Conservation (phyloP, 345 rosid species). For the Pseudoturritis turrita region DNA sequence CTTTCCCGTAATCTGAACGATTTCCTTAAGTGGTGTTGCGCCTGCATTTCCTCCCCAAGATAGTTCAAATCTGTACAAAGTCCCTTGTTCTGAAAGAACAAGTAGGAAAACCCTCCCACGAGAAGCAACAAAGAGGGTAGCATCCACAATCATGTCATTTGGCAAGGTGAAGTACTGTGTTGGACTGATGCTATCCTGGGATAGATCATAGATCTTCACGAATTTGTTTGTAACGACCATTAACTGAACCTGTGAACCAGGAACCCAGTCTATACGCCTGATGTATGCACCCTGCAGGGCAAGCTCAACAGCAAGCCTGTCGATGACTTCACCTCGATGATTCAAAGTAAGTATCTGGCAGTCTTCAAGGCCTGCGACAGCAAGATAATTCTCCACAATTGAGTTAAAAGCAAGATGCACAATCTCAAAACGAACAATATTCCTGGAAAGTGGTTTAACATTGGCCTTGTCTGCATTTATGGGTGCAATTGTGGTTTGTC, state of each 20-base stretch:
- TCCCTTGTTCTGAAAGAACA: slow-evolving; percentile 85
- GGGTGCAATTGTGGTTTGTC: slow-evolving; percentile 86
- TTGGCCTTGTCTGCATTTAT: slow-evolving; percentile 94
- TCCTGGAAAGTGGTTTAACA: slow-evolving; percentile 93
- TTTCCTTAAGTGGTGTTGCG: slow-evolving; percentile 80
- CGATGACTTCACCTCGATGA: slow-evolving; percentile 95
- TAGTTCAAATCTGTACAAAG: slow-evolving; percentile 70
- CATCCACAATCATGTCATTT: slow-evolving; percentile 83
- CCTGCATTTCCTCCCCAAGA: slow-evolving; percentile 74
- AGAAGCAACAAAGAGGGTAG: slow-evolving; percentile 72
- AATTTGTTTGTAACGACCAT: slow-evolving; percentile 87
- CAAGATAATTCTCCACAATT: slow-evolving; percentile 84
- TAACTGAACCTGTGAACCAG: slow-evolving; percentile 91
- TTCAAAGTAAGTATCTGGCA: slow-evolving; percentile 89
- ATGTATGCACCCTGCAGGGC: slow-evolving; percentile 93
- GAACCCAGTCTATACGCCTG: slow-evolving; percentile 89
- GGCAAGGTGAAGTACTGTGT: slow-evolving; percentile 83
- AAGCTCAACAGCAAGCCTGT: slow-evolving; percentile 95
- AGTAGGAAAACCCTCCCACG: slow-evolving; percentile 77
- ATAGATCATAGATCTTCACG: slow-evolving; percentile 91
- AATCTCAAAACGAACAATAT: slow-evolving; percentile 92
- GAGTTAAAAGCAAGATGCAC: slow-evolving; percentile 85
- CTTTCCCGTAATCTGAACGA: slow-evolving; percentile 52
- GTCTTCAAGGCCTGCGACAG: slow-evolving; percentile 97
- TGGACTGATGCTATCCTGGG: slow-evolving; percentile 96